These are phyloP conservation scores for Dactylellina cionopaga DNA, from an alignment of 2,329 filamentous ascomycete genomes.

Conservation along the genomic window DNA sequence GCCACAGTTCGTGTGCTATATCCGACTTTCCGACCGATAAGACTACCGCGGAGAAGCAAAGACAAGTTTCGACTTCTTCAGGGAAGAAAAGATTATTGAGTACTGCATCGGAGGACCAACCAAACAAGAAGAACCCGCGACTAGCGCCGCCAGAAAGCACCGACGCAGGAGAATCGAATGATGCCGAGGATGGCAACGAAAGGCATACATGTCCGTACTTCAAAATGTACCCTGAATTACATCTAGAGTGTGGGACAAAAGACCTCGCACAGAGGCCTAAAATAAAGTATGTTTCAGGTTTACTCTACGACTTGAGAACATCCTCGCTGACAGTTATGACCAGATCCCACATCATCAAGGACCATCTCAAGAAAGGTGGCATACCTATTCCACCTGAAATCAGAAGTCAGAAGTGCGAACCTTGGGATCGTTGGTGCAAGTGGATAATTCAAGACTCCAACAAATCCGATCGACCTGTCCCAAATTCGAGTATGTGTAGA, in stretches of 20 bases:
- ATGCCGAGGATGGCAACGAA: constrained; percentile 24
- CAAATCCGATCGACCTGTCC: constrained; percentile 39
- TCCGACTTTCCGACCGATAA: constrained; percentile 38
- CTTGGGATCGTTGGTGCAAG: constrained; percentile 48
- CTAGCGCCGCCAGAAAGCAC: constrained; percentile 1
- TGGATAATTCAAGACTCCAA: constrained; percentile 41
- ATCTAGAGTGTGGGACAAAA: constrained; percentile 47
- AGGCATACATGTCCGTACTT: constrained; percentile 47
- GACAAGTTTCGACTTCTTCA: background rate
- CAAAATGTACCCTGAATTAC: constrained; percentile 43
- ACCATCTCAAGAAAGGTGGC: constrained; percentile 38
- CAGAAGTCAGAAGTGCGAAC: constrained; percentile 47
- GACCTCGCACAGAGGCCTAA: constrained; percentile 45
- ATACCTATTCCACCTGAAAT: constrained; percentile 48
- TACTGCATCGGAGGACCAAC: constrained; percentile 43
- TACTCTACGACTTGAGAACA: background rate
- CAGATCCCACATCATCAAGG: constrained; percentile 46
- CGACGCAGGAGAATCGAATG: constrained; percentile 20
- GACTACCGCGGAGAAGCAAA: background rate
- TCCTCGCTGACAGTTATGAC: constrained; percentile 1
- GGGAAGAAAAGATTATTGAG: constrained; percentile 43
- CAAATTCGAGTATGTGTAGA: constrained; percentile 35
- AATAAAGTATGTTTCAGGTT: constrained; percentile 25
- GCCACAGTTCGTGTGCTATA: constrained; percentile 11
- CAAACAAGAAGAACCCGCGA: constrained; percentile 46